A percentile compares a stretch with the other conserved stretches of the same genome.
phyloP scores from a whole-genome alignment of 176 grass and related monocot genomes.

The Rhynchospora pubera region DNA sequence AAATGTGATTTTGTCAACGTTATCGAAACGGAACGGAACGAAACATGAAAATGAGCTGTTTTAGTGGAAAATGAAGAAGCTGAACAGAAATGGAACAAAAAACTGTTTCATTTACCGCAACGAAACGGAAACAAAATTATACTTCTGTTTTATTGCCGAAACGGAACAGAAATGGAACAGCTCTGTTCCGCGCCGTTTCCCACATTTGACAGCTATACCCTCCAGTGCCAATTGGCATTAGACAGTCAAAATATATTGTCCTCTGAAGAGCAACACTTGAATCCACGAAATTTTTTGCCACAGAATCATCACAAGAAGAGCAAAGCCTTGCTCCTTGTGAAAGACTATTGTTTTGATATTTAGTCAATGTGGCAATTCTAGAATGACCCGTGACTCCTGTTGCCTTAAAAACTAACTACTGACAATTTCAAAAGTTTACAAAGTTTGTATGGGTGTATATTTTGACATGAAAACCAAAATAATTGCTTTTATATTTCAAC shows the following conservation, averaged over 20 bases:
- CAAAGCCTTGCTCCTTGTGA: background rate
- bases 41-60: too few species aligned
- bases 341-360: background rate
- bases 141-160: too few species aligned
- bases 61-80: too few species aligned
- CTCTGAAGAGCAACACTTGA: background rate
- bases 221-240: background rate
- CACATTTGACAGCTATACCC: too few species aligned
- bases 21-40: too few species aligned
- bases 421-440: background rate
- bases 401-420: background rate
- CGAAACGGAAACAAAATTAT: too few species aligned
- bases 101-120: too few species aligned
- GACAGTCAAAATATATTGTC: conserved; percentile 1
- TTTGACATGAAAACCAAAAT: background rate
- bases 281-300: background rate
- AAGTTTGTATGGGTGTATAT: background rate
- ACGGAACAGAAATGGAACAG: too few species aligned
- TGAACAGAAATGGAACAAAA: too few species aligned
- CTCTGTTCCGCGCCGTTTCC: too few species aligned
- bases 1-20: too few species aligned
- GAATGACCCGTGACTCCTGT: conserved; percentile 32
- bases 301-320: background rate
- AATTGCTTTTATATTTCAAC: conserved; percentile 4
- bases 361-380: conserved; percentile 26